These are phyloP conservation scores for Komagataella mondaviorum DNA, from an alignment of 805 yeast genomes.

Conservation along the genomic window DNA sequence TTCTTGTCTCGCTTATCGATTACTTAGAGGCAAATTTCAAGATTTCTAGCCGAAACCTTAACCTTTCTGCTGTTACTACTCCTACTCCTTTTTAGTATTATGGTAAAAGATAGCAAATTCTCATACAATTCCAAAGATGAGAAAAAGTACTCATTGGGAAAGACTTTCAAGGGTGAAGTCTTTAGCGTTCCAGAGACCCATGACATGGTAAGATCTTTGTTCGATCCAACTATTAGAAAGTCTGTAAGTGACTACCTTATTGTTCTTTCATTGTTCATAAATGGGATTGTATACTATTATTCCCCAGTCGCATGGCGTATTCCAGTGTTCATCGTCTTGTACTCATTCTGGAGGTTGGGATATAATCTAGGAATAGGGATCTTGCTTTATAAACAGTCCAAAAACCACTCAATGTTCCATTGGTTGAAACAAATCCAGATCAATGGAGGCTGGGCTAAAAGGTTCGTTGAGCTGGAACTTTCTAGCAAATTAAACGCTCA, in stretches of 20 bases:
- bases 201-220: conserved; percentile 72
- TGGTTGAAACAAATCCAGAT: conserved; percentile 15
- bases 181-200: conserved; percentile 51
- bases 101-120: not conserved
- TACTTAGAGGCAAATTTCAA: not conserved
- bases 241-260: conserved; percentile 54
- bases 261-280: conserved; percentile 25
- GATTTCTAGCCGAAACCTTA: not conserved
- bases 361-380: conserved; percentile 77
- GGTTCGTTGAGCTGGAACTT: conserved; percentile 30
- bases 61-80: not conserved
- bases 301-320: conserved; percentile 12
- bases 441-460: conserved; percentile 18
- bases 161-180: conserved; percentile 28
- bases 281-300: conserved; percentile 18
- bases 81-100: not conserved
- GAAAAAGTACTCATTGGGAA: conserved; percentile 18
- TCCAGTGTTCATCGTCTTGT: conserved; percentile 35
- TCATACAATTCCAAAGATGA: conserved; percentile 7
- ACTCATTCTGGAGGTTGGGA: conserved; percentile 60
- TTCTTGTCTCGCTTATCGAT: not conserved
- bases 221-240: conserved; percentile 64
- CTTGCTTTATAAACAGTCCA: conserved; percentile 53
- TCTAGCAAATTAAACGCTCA: not conserved
- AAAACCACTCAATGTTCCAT: conserved; percentile 36